phyloP scores from a whole-genome alignment of 345 rosid species.

The Anacardium occidentale region DNA sequence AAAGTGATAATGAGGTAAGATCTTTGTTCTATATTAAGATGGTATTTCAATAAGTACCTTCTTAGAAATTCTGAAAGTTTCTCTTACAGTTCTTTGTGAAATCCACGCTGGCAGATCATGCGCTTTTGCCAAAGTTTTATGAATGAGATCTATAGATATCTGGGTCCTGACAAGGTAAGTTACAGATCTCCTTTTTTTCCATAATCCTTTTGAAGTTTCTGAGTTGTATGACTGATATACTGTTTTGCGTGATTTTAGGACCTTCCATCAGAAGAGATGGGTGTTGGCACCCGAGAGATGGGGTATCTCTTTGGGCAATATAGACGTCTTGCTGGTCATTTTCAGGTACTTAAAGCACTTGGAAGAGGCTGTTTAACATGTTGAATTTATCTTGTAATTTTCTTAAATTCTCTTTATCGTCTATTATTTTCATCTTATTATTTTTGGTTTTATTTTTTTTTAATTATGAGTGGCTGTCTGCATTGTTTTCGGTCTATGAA shows the following conservation, averaged over 20 bases:
- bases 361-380: neutral
- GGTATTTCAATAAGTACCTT: slow-evolving; percentile 13
- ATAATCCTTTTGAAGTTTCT: slow-evolving; percentile 14
- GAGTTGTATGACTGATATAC: slow-evolving; percentile 17
- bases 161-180: slow-evolving; percentile 90
- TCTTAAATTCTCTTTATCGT: slow-evolving; percentile 8
- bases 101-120: slow-evolving; percentile 72
- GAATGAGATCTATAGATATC: slow-evolving; percentile 86
- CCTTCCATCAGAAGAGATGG: slow-evolving; percentile 98
- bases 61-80: slow-evolving; percentile 28
- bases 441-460: slow-evolving; percentile 5
- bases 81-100: slow-evolving; percentile 33
- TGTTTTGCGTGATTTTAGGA: slow-evolving; percentile 46
- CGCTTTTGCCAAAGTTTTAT: slow-evolving; percentile 99
- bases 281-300: slow-evolving; percentile 98
- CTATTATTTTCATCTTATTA: neutral
- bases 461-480: neutral
- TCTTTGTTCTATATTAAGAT: slow-evolving; percentile 19
- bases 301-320: slow-evolving; percentile 97
- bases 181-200: neutral
- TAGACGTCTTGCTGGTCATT: slow-evolving; percentile 90
- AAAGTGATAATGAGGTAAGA: slow-evolving; percentile 91
- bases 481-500: neutral
- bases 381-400: neutral
- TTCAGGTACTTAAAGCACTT: slow-evolving; percentile 62